Percentiles rank a stretch among this genome's conserved stretches.
phyloP scores from a whole-genome alignment of 352 stramenopile genomes.

The Phytophthora meadii region DNA sequence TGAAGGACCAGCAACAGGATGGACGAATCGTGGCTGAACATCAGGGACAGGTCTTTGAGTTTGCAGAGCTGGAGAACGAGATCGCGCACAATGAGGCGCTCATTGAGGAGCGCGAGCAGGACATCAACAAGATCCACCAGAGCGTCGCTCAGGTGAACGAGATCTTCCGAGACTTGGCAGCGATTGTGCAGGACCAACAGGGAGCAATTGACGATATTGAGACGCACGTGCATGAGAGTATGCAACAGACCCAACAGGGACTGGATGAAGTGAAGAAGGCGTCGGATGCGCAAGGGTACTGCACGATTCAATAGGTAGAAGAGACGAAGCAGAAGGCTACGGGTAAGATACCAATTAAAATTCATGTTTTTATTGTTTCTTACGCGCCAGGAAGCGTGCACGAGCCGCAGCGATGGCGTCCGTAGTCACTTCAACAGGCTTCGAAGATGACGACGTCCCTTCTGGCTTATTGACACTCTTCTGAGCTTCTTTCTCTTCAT shows the following conservation, averaged over 20 bases:
- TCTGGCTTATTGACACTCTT: not conserved
- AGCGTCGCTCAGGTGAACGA: constrained; percentile 92
- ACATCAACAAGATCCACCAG: constrained; percentile 89
- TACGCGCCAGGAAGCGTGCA: constrained; percentile 53
- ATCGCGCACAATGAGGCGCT: constrained; percentile 90
- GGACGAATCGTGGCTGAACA: constrained; percentile 71
- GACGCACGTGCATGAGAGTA: constrained; percentile 83
- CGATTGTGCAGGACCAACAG: constrained; percentile 89
- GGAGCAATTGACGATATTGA: constrained; percentile 87
- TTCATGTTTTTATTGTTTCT: constrained; percentile 30
- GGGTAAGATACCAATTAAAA: constrained; percentile 33
- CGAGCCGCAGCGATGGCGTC: constrained; percentile 50
- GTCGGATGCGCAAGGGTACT: constrained; percentile 77
- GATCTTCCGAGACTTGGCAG: constrained; percentile 89
- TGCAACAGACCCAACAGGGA: constrained; percentile 85
- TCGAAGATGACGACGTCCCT: constrained; percentile 4
- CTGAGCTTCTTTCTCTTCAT: not conserved
- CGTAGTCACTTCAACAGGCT: constrained; percentile 21
- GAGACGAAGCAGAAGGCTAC: not conserved
- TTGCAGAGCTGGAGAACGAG: constrained; percentile 83
- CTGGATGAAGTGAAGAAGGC: constrained; percentile 88
- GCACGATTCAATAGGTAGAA: constrained; percentile 65
- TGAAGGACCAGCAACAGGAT: constrained; percentile 48
- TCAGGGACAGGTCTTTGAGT: constrained; percentile 79
- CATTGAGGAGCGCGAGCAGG: constrained; percentile 89